Evolutionary conservation across 129 eudicot genomes (phyloP).

Genomic region (Centrapalus pauciflorus): DNA sequence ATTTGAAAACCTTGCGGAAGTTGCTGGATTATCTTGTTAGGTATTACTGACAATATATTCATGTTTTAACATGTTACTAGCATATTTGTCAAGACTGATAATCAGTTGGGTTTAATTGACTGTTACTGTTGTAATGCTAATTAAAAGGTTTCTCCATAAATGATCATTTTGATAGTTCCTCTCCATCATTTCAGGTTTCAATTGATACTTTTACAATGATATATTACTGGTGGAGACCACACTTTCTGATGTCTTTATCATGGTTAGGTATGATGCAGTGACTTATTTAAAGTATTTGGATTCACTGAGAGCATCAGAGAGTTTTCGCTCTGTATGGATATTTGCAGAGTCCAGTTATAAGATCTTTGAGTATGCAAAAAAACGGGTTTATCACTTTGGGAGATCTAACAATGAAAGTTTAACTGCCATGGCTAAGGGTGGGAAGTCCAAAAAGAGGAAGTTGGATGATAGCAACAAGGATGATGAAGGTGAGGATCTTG

Average conservation of each 20-base stretch:
- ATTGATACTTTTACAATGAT: background rate
- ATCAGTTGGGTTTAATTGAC: background rate
- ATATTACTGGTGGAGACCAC: background rate
- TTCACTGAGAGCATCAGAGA: conserved; percentile 95
- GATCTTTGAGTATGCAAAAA: conserved; percentile 92
- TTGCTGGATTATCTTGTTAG: conserved; percentile 90
- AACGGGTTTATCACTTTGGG: conserved; percentile 73
- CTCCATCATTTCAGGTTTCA: background rate
- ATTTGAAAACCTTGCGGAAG: conserved; percentile 88
- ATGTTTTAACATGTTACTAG: background rate
- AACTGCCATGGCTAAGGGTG: conserved; percentile 28
- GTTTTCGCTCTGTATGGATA: conserved; percentile 97
- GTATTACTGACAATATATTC: conserved; percentile 25
- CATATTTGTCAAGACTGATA: background rate
- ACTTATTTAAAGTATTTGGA: conserved; percentile 94
- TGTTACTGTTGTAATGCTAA: background rate
- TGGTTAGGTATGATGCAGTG: conserved; percentile 88
- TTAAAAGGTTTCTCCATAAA: background rate
- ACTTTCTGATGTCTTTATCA: background rate
- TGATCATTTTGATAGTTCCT: background rate
- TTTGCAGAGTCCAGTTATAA: conserved; percentile 96
- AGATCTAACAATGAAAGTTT: conserved; percentile 45
- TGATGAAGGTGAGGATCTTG: conserved; percentile 36
- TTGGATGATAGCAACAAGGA: conserved; percentile 43
- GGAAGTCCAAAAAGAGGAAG: conserved; percentile 64